Percentiles rank a stretch among this genome's conserved stretches.
Evolutionary conservation across 768 basidiomycete species (phyloP).

Genomic region (Macrolepiota albuminosa): DNA sequence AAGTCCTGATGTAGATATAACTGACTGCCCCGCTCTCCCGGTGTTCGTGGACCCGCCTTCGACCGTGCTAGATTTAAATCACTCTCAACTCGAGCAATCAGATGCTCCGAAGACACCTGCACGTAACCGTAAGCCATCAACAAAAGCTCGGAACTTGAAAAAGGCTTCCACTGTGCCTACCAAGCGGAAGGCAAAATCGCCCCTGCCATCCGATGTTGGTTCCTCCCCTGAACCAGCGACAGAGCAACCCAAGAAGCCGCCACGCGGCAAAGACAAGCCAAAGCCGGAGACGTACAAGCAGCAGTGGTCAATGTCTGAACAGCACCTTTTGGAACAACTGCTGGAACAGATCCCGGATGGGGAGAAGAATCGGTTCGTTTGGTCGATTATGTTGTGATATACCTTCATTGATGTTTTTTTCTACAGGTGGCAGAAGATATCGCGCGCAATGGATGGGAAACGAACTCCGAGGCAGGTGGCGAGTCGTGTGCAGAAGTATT

Average conservation of each 20-base stretch:
- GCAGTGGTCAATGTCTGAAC: constrained; percentile 72
- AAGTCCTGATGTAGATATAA: constrained; percentile 56
- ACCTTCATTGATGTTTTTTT: not conserved
- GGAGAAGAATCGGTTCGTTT: constrained; percentile 63
- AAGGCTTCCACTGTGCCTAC: not conserved
- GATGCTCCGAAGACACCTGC: not conserved
- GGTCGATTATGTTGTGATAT: not conserved
- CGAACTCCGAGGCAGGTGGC: constrained; percentile 84
- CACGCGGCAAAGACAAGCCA: constrained; percentile 27
- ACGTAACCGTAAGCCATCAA: constrained; percentile 4
- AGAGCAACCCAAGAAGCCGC: not conserved
- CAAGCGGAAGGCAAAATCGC: constrained; percentile 4
- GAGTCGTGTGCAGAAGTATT: constrained; percentile 84
- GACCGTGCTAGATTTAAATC: not conserved
- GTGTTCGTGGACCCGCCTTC: not conserved
- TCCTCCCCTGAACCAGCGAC: not conserved
- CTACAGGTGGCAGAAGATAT: constrained; percentile 75
- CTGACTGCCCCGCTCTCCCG: constrained; percentile 3
- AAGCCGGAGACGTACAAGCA: constrained; percentile 80
- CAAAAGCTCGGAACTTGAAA: constrained; percentile 1
- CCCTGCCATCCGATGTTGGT: not conserved
- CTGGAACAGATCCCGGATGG: constrained; percentile 74
- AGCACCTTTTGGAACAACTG: constrained; percentile 69
- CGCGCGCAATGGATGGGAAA: constrained; percentile 71
- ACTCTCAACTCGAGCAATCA: not conserved